Percentiles rank a stretch among this genome's conserved stretches.
Evolutionary conservation across 2,329 filamentous ascomycete species (phyloP).

Genomic region (Fusarium robinianum): DNA sequence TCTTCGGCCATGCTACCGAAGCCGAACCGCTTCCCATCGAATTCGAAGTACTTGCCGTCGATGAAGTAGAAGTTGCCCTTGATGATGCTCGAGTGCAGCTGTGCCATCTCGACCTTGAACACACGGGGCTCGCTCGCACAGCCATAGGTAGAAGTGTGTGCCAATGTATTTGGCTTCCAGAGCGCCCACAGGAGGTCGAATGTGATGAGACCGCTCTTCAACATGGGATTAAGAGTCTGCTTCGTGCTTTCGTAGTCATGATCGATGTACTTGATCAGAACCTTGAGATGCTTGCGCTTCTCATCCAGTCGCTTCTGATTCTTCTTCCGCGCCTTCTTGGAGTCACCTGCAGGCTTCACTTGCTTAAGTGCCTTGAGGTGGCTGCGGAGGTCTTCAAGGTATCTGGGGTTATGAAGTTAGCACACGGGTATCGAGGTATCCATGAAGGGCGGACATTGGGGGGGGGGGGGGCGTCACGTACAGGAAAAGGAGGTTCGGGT

Average conservation of each 20-base stretch:
- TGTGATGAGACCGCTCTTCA: conserved; percentile 82
- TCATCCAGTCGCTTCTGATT: conserved; percentile 59
- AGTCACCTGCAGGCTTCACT: conserved; percentile 51
- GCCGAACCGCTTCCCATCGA: conserved; percentile 84
- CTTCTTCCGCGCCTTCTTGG: conserved; percentile 64
- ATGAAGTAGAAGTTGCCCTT: conserved; percentile 77
- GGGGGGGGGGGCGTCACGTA: conserved; percentile 39
- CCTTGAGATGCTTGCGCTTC: conserved; percentile 69
- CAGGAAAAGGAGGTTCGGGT: conserved; percentile 72
- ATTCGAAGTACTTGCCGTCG: conserved; percentile 81
- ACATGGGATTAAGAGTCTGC: conserved; percentile 76
- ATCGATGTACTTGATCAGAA: conserved; percentile 77
- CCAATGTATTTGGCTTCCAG: conserved; percentile 84
- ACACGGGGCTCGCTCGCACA: conserved; percentile 75
- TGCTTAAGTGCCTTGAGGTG: conserved; percentile 68
- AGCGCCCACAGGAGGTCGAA: conserved; percentile 89
- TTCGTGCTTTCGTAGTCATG: conserved; percentile 79
- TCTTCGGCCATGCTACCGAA: conserved; percentile 72
- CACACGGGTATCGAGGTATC: neutral
- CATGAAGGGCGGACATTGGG: too few relatives aligned
- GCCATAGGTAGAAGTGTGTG: conserved; percentile 77
- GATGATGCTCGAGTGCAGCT: conserved; percentile 70
- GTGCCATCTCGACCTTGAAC: conserved; percentile 79
- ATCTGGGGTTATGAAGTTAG: conserved; percentile 51
- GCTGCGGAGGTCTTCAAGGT: conserved; percentile 75